Evolutionary conservation across 1,284 basidiomycete genomes (phyloP).

Genomic region (Trichosporon asahii): DNA sequence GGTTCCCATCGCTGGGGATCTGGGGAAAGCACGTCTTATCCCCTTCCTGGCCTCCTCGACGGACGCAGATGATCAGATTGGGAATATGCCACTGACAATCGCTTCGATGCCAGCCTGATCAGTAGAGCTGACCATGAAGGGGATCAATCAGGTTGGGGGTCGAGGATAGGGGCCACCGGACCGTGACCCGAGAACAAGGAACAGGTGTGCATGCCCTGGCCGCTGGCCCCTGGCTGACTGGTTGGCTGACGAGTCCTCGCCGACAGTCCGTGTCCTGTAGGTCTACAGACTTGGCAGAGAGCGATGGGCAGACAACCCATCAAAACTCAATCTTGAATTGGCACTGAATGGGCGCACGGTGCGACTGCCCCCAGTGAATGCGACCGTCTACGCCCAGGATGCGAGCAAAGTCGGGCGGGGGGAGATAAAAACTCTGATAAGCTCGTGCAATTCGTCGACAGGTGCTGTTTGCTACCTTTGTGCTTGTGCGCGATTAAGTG

Average conservation of each 20-base stretch:
- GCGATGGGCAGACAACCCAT: neutral
- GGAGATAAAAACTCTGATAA: too few relatives aligned
- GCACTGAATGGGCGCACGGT: neutral
- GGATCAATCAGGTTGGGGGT: neutral
- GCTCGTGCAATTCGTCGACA: too few relatives aligned
- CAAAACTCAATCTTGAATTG: neutral
- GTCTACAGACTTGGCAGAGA: too few relatives aligned
- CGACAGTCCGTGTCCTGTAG: too few relatives aligned
- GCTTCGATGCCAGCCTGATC: neutral
- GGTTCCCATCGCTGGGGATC: neutral
- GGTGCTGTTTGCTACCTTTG: too few relatives aligned
- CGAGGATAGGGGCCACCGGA: neutral
- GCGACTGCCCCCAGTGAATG: too few relatives aligned
- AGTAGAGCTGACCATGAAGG: neutral
- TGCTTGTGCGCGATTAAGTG: too few relatives aligned
- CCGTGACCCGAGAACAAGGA: neutral
- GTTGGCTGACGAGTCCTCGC: neutral
- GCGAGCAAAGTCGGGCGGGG: too few relatives aligned
- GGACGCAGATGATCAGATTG: neutral
- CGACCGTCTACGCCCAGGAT: too few relatives aligned
- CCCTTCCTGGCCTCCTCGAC: neutral
- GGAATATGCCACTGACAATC: neutral
- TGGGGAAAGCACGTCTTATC: neutral
- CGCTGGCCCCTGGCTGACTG: too few relatives aligned
- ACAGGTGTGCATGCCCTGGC: neutral